Conservation (phyloP, 441 rosid species). For the Eutrema salsugineum region DNA sequence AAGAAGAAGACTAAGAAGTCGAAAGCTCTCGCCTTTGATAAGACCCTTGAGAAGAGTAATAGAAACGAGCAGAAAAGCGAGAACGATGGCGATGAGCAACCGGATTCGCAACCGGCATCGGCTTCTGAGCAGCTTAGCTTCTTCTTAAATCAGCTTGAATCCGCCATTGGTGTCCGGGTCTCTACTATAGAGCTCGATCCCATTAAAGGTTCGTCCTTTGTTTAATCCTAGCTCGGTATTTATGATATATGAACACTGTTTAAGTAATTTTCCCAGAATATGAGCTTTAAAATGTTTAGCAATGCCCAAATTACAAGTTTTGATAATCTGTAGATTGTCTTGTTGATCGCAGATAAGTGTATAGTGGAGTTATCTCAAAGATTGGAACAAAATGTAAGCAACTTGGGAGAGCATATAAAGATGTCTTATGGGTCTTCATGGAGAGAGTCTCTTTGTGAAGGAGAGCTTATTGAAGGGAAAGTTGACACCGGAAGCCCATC, state of each 20-base stretch:
- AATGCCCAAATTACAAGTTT: neutral
- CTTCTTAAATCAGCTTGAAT: constrained; percentile 53
- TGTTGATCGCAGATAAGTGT: constrained; percentile 46
- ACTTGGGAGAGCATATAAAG: constrained; percentile 51
- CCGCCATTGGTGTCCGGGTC: constrained; percentile 53
- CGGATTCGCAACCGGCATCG: constrained; percentile 14
- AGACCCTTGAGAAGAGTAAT: neutral
- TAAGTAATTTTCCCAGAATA: neutral
- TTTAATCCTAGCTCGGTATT: neutral
- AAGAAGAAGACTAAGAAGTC: constrained; percentile 32
- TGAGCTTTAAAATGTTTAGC: neutral
- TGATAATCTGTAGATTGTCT: neutral
- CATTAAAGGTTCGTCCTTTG: constrained; percentile 42
- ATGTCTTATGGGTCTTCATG: constrained; percentile 53
- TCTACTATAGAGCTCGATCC: constrained; percentile 80
- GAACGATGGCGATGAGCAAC: neutral
- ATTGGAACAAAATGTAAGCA: constrained; percentile 39
- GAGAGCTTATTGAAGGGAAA: constrained; percentile 42
- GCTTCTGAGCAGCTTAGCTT: constrained; percentile 54
- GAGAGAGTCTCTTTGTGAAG: constrained; percentile 56
- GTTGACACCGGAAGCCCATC: constrained; percentile 62
- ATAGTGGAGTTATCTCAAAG: constrained; percentile 45
- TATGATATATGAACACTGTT: neutral
- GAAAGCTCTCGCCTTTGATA: neutral
- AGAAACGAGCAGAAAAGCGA: constrained; percentile 13